Evolutionary conservation across 192 early-diverging fungal genomes (phyloP), one percentile per base, ranked within the genome.

Genomic region (Linnemannia exigua): DNA sequence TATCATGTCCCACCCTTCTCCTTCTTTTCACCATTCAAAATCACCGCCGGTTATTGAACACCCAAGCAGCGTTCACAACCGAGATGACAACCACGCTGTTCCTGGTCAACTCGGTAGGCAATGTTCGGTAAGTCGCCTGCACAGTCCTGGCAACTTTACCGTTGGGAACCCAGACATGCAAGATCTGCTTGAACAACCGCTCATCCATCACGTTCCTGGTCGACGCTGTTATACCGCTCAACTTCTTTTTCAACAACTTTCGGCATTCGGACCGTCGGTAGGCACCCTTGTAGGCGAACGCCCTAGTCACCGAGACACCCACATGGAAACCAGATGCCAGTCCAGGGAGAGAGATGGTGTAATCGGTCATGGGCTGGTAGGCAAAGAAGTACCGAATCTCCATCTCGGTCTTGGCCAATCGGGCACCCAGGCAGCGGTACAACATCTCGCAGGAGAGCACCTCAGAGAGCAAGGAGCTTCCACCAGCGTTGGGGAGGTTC

Each of bases 131-230:
- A 3, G 80, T 80, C 8, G 77, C 77, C 74, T 80, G 80, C 15
- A 89, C 88, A 6, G 86, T 79, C 67, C 82, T 87, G 16, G 88
- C 88, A 3, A 81, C 72, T 47, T 86, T 86, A 28, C 89, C 89
- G 50, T 80, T 87, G 5, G 89, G 88, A 2, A 88, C 82, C 91
- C 91, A 91, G 19, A 91, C 85, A 71, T 91, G 91, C 54, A 91
- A 72, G 22, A 91, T 90, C 71, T 90, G 91, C 31, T 89, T 83
- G 63, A 87, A 87, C 76, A 90, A 73, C 5, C 79, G 67, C 58
- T 87, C 84, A 31, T 87, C 83, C 4, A 82, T 70, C 16, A 90
- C 88, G 31, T 88, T 89, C 69, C 79, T n/a, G 14, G 77, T 80
- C 47, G 88, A 88, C 3, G 80, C 88, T 72, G 81, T 70, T 25